phyloP scores from a whole-genome alignment of 805 yeast species.

The Myxozyma udenii region DNA sequence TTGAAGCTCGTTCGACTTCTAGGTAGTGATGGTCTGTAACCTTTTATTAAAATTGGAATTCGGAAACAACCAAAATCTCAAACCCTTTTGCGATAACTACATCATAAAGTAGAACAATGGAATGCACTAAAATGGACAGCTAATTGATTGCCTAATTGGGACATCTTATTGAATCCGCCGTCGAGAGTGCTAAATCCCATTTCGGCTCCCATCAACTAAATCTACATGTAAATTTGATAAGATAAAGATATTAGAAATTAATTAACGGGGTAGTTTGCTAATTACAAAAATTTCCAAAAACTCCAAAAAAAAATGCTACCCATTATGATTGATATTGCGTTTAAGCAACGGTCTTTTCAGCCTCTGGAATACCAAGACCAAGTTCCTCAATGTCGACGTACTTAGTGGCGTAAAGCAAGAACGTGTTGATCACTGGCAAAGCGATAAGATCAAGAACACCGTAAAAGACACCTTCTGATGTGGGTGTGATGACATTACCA shows the following conservation, averaged over 20 bases:
- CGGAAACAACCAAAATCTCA: too few relatives aligned
- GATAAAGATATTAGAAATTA: too few relatives aligned
- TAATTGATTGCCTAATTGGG: too few relatives aligned
- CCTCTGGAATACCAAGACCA: conserved; percentile 28
- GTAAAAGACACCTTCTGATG: conserved; percentile 57
- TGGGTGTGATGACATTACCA: conserved; percentile 59
- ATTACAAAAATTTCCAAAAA: not conserved
- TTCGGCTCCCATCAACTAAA: not conserved
- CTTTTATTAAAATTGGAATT: too few relatives aligned
- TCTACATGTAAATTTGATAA: too few relatives aligned
- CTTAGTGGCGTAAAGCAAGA: conserved; percentile 27
- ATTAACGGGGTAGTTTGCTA: not conserved
- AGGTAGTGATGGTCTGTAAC: too few relatives aligned
- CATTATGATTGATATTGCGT: not conserved
- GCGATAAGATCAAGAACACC: conserved; percentile 55
- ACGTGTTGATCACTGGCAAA: conserved; percentile 37
- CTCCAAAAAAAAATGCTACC: too few relatives aligned
- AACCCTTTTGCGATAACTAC: too few relatives aligned
- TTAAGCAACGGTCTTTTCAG: conserved; percentile 1
- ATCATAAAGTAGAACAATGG: too few relatives aligned
- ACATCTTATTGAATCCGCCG: not conserved
- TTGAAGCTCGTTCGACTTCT: too few relatives aligned
- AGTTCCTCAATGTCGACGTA: conserved; percentile 30
- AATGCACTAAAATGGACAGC: too few relatives aligned
- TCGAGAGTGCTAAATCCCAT: not conserved